phyloP scores from a whole-genome alignment of 257 asterid species.

The Ocimum tenuiflorum region DNA sequence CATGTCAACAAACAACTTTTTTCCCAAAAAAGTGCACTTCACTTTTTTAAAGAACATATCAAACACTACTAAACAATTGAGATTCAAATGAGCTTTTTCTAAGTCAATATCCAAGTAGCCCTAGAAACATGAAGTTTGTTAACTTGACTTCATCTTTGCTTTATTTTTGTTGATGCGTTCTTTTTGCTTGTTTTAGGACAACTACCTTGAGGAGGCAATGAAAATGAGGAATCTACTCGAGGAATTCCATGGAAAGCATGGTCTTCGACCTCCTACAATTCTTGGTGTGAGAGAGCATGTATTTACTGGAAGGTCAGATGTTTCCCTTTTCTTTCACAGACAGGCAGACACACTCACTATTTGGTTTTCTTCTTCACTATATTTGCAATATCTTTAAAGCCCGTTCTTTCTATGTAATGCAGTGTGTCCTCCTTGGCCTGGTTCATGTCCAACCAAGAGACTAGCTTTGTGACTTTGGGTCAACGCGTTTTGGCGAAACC shows the following conservation, averaged over 20 bases:
- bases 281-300: constrained; percentile 98
- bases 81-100: no score
- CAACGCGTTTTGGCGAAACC: constrained; percentile 96
- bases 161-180: not conserved
- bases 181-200: constrained; percentile 51
- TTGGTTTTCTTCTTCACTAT: not conserved
- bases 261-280: constrained; percentile 93
- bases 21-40: no score
- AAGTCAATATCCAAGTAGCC: no score
- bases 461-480: constrained; percentile 97
- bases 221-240: constrained; percentile 94
- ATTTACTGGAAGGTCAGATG: constrained; percentile 84
- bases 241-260: constrained; percentile 85
- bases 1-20: no score
- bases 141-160: not conserved
- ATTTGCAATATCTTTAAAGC: no score
- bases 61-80: no score
- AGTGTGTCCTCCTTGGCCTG: constrained; percentile 98
- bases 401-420: constrained; percentile 27
- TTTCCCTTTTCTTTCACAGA: not conserved
- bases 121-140: not conserved
- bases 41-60: no score
- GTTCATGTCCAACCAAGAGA: constrained; percentile 99
- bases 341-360: not conserved
- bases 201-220: constrained; percentile 99